phyloP scores from a whole-genome alignment of 331 rosid genomes.

The Quercus phellos region DNA sequence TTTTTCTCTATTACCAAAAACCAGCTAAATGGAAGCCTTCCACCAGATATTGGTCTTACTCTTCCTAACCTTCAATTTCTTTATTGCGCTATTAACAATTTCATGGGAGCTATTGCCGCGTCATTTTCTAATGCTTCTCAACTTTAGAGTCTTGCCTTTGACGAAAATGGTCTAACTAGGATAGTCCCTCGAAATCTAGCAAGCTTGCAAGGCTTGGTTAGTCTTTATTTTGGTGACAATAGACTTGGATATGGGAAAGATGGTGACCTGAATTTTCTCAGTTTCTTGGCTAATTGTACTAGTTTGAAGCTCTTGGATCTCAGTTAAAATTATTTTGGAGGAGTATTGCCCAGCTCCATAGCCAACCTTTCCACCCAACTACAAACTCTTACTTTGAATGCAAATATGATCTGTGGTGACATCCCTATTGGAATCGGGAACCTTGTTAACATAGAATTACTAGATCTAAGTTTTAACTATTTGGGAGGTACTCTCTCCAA shows the following conservation, averaged over 20 bases:
- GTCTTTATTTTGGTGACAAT: too few species aligned
- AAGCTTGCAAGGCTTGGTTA: background rate
- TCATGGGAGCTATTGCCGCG: constrained; percentile 32
- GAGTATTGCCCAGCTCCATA: constrained; percentile 21
- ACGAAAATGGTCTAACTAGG: constrained; percentile 5
- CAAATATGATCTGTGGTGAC: background rate
- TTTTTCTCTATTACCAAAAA: constrained; percentile 25
- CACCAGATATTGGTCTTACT: constrained; percentile 28
- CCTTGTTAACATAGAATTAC: too few species aligned
- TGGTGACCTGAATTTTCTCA: too few species aligned
- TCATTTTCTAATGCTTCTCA: constrained; percentile 44
- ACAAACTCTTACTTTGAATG: too few species aligned
- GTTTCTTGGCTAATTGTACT: too few species aligned
- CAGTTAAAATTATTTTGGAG: too few species aligned
- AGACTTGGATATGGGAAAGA: too few species aligned
- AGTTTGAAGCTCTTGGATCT: too few species aligned
- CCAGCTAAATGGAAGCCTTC: constrained; percentile 32
- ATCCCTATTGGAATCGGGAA: too few species aligned
- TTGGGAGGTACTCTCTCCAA: too few species aligned
- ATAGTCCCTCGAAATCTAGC: constrained; percentile 35
- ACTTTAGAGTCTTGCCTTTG: background rate
- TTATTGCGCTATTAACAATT: constrained; percentile 31
- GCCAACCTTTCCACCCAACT: constrained; percentile 30
- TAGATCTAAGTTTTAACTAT: too few species aligned
- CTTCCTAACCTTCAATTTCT: background rate